Conservation (phyloP, 441 rosid genomes). For the Adansonia gregorii region DNA sequence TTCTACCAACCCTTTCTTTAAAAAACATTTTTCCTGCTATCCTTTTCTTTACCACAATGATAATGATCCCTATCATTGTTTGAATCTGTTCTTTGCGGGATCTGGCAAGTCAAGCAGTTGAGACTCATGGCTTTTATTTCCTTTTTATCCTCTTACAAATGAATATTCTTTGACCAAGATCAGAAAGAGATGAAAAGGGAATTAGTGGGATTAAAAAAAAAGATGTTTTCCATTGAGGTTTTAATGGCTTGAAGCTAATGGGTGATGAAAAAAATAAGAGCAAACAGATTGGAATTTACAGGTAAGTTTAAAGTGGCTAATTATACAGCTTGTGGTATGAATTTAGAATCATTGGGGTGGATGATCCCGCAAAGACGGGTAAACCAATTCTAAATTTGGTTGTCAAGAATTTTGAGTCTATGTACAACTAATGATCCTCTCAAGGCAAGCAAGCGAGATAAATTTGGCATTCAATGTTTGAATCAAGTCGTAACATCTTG, state of each 20-base stretch:
- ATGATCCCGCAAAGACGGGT: constrained; percentile 26
- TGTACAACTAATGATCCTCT: not conserved
- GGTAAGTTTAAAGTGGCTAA: constrained; percentile 8
- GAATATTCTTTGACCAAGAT: not conserved
- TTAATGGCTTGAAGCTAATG: not conserved
- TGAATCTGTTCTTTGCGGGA: constrained; percentile 46
- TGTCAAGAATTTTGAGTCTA: not conserved
- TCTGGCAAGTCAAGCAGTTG: constrained; percentile 63
- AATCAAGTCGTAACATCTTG: not conserved
- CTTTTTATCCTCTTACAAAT: not conserved
- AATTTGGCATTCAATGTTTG: not conserved
- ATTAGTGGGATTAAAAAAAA: not conserved
- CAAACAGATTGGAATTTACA: not conserved
- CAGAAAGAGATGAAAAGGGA: not conserved
- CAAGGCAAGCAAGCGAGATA: not conserved
- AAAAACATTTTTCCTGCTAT: constrained; percentile 17
- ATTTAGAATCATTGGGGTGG: not conserved
- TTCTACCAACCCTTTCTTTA: constrained; percentile 33
- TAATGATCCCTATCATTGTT: constrained; percentile 28
- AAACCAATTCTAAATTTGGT: constrained; percentile 24
- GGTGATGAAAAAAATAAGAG: not conserved
- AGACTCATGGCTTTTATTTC: constrained; percentile 47
- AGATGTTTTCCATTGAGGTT: not conserved
- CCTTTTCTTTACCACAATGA: constrained; percentile 7
- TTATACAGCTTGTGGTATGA: not conserved